Evolutionary conservation across 75 land plant species (phyloP).

Genomic region (Pinus tabuliformis): DNA sequence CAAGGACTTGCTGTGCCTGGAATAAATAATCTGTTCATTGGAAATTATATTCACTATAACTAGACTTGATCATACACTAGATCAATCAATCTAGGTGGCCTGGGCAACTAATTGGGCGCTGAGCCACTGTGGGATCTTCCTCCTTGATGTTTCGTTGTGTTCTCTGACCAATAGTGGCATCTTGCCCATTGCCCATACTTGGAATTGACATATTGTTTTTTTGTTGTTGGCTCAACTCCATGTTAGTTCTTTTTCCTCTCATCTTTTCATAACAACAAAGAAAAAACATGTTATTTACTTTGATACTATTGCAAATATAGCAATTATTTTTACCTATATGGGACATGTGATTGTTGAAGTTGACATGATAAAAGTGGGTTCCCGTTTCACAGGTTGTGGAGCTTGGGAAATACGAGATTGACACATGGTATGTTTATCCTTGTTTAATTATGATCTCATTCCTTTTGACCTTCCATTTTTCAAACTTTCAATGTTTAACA

Average conservation of each 20-base stretch:
- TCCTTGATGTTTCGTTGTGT: no score
- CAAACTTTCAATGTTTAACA: not conserved
- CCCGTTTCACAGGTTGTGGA: slow-evolving; percentile 34
- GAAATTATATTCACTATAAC: no score
- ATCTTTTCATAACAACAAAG: not conserved
- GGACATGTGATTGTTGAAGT: not conserved
- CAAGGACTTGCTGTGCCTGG: no score
- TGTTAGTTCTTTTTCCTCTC: not conserved
- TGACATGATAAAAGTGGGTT: not conserved
- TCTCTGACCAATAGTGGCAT: no score
- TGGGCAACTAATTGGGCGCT: no score
- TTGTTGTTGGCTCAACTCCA: not conserved
- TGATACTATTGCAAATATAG: not conserved
- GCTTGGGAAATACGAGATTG: slow-evolving; percentile 51
- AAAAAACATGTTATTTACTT: not conserved
- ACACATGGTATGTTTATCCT: slow-evolving; percentile 37
- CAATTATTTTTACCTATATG: no score
- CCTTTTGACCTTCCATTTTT: not conserved
- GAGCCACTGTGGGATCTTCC: no score
- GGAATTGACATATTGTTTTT: not conserved
- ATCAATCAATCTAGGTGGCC: no score
- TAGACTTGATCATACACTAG: no score
- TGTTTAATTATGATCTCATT: not conserved
- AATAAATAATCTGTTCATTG: no score
- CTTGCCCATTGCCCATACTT: no score